Evolutionary conservation across 2,329 filamentous ascomycete genomes (phyloP).

Genomic region (Nemania diffusa): DNA sequence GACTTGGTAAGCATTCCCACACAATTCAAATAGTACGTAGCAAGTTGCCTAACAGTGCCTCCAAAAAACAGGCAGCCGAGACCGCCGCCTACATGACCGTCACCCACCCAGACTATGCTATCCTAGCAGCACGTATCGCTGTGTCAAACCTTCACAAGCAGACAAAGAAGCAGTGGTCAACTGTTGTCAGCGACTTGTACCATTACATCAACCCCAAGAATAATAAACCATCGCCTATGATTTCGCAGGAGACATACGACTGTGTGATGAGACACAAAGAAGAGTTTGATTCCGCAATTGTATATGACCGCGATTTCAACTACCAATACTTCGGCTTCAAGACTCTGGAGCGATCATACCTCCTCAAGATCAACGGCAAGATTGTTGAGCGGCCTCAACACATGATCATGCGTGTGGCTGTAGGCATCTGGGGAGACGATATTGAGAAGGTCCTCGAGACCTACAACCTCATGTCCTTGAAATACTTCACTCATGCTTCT

Average conservation of each 20-base stretch:
- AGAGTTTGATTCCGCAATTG: constrained; percentile 97
- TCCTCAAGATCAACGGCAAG: constrained; percentile 94
- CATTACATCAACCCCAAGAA: constrained; percentile 98
- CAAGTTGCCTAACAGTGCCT: constrained; percentile 36
- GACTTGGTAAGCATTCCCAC: constrained; percentile 79
- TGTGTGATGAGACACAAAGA: constrained; percentile 95
- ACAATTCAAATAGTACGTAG: constrained; percentile 9
- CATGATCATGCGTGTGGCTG: constrained; percentile 99
- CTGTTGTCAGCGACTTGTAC: constrained; percentile 91
- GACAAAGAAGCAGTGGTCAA: constrained; percentile 99
- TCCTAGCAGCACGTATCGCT: constrained; percentile 96
- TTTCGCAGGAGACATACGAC: constrained; percentile 89
- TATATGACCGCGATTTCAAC: constrained; percentile 99
- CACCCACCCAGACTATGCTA: constrained; percentile 98
- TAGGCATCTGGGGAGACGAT: constrained; percentile 95
- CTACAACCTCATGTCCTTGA: constrained; percentile 98
- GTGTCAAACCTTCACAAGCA: constrained; percentile 99
- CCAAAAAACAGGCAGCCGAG: constrained; percentile 80
- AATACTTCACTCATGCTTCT: constrained; percentile 98
- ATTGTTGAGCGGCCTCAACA: constrained; percentile 97
- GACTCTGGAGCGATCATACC: constrained; percentile 96
- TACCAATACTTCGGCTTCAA: constrained; percentile 99
- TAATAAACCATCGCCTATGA: constrained; percentile 86
- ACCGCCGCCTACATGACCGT: constrained; percentile 99
- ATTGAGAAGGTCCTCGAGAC: constrained; percentile 96